Evolutionary conservation across 2,329 filamentous ascomycete genomes (phyloP).

Genomic region (Penicillium decumbens): DNA sequence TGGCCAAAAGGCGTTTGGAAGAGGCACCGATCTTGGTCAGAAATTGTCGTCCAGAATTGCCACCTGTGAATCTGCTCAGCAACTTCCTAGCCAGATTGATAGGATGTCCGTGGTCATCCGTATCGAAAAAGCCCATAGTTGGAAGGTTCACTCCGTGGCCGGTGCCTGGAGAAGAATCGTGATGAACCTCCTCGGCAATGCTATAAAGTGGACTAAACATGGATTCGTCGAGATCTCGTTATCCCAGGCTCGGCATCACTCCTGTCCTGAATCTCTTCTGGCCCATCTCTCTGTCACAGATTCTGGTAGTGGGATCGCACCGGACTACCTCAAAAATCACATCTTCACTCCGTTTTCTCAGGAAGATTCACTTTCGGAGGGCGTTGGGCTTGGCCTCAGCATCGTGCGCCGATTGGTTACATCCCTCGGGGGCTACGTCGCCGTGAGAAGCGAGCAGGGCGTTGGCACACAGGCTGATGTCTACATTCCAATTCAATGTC

Average conservation of each 20-base stretch:
- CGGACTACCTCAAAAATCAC: not conserved
- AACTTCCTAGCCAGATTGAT: not conserved
- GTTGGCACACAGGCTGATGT: not conserved
- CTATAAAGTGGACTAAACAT: not conserved
- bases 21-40: not conserved
- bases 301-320: not conserved
- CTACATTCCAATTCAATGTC: not conserved
- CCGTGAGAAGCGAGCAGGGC: not conserved
- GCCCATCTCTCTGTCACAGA: not conserved
- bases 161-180: not conserved
- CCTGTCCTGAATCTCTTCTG: not conserved
- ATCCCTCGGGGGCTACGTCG: not conserved
- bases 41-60: not conserved
- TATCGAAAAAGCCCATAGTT: not conserved
- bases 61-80: not conserved
- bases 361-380: not conserved
- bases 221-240: not conserved
- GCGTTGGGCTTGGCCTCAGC: not conserved
- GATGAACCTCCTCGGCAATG: not conserved
- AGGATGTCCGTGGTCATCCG: not conserved
- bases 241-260: not conserved
- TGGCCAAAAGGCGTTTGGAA: not conserved
- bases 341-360: not conserved
- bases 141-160: not conserved
- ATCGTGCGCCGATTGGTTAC: not conserved